Percentiles rank a stretch among this genome's conserved stretches.
These are phyloP conservation scores for Penicillium sp. DNA, from an alignment of 2,329 filamentous ascomycete genomes.

Conservation along the genomic window DNA sequence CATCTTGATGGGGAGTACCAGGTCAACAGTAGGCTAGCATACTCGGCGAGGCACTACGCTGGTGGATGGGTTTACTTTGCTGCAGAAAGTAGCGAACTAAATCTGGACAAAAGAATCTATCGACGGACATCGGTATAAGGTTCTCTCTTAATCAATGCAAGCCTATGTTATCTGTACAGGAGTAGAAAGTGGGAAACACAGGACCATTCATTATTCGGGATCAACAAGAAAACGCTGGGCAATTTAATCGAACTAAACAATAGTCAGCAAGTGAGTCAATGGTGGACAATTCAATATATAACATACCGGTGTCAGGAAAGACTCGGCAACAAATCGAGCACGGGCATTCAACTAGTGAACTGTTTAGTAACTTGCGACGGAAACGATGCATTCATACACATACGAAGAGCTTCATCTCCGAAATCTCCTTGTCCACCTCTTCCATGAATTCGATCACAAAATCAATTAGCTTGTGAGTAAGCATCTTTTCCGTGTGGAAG, in stretches of 20 bases:
- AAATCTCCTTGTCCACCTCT: constrained; percentile 99
- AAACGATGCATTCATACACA: constrained; percentile 30
- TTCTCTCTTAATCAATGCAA: constrained; percentile 17
- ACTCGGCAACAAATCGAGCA: constrained; percentile 96
- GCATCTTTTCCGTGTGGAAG: constrained; percentile 96
- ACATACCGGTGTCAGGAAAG: constrained; percentile 87
- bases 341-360: constrained; percentile 79
- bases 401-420: constrained; percentile 99
- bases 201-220: constrained; percentile 19
- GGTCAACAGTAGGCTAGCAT: neutral
- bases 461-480: constrained; percentile 98
- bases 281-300: neutral
- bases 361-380: neutral
- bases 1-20: neutral
- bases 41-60: neutral
- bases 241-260: constrained; percentile 29
- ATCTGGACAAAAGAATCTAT: neutral
- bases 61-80: neutral
- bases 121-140: constrained; percentile 5
- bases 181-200: constrained; percentile 14
- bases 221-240: constrained; percentile 18
- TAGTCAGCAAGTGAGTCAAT: constrained; percentile 6
- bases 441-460: constrained; percentile 99
- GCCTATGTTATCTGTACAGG: constrained; percentile 24
- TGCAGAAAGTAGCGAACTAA: neutral